Evolutionary conservation across 441 rosid genomes (phyloP).

Genomic region (Croton setiger): DNA sequence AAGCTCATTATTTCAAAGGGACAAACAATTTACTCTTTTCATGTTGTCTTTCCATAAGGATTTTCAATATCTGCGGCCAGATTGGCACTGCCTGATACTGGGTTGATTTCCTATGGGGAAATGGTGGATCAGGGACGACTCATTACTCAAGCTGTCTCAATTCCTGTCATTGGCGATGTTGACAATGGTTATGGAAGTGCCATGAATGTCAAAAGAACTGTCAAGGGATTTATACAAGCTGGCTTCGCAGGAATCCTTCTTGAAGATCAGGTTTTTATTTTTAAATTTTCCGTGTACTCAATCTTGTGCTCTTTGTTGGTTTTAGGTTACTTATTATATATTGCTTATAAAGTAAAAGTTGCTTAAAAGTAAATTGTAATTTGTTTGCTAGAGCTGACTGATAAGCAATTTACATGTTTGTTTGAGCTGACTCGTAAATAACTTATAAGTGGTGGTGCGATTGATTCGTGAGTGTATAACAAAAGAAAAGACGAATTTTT

Average conservation of each 20-base stretch:
- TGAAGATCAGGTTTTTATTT: constrained; percentile 69
- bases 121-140: constrained; percentile 88
- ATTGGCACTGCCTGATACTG: constrained; percentile 77
- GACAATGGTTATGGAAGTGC: constrained; percentile 86
- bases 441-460: too few species aligned
- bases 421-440: too few species aligned
- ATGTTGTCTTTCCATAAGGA: constrained; percentile 37
- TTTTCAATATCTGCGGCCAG: constrained; percentile 86
- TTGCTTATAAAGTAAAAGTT: too few species aligned
- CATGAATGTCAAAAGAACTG: constrained; percentile 89
- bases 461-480: too few species aligned
- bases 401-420: too few species aligned
- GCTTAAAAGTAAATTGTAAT: too few species aligned
- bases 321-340: neutral
- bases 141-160: constrained; percentile 67
- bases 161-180: constrained; percentile 88
- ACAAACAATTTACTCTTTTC: constrained; percentile 7
- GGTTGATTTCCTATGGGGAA: constrained; percentile 83
- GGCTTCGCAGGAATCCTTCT: constrained; percentile 91
- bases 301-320: neutral
- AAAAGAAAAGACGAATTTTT: too few species aligned
- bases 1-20: neutral
- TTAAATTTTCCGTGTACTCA: neutral
- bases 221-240: constrained; percentile 72
- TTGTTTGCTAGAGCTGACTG: too few species aligned